phyloP scores from a whole-genome alignment of 352 stramenopile species.

The Globisporangium takayamanum region DNA sequence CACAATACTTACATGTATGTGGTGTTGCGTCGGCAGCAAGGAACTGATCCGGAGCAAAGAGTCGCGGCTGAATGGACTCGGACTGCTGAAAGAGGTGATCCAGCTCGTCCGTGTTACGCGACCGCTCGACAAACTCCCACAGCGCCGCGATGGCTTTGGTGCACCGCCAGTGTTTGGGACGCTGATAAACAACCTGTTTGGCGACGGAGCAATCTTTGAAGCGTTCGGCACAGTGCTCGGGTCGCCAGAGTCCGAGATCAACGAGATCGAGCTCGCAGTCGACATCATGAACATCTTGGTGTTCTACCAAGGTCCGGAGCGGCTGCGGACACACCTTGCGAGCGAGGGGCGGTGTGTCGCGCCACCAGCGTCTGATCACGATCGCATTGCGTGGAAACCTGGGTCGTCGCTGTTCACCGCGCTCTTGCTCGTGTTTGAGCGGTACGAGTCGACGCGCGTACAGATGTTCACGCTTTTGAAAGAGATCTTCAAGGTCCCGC shows the following conservation, averaged over 20 bases:
- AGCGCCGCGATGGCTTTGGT: constrained; percentile 52
- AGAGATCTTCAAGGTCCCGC: constrained; percentile 67
- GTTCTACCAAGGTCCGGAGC: constrained; percentile 66
- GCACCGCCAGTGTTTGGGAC: constrained; percentile 48
- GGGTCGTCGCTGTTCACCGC: constrained; percentile 70
- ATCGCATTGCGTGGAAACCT: constrained; percentile 52
- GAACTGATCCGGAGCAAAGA: constrained; percentile 31
- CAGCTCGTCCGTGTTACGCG: constrained; percentile 56
- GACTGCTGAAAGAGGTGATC: constrained; percentile 66
- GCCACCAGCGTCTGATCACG: constrained; percentile 50
- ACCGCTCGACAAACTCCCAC: constrained; percentile 50
- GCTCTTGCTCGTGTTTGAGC: constrained; percentile 62
- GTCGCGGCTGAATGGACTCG: constrained; percentile 43
- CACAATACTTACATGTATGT: constrained; percentile 7
- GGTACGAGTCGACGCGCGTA: constrained; percentile 49
- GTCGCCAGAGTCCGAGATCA: constrained; percentile 29
- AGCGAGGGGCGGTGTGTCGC: constrained; percentile 65
- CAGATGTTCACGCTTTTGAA: constrained; percentile 62
- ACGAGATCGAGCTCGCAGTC: constrained; percentile 44
- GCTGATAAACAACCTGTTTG: constrained; percentile 62
- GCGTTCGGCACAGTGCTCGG: constrained; percentile 46
- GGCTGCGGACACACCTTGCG: constrained; percentile 53
- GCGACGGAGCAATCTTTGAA: constrained; percentile 53
- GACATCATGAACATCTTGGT: constrained; percentile 70
- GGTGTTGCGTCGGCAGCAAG: constrained; percentile 26